Base-by-base conservation (phyloP, 192 early-diverging fungal species). In the Entomortierella parvispora region DNA sequence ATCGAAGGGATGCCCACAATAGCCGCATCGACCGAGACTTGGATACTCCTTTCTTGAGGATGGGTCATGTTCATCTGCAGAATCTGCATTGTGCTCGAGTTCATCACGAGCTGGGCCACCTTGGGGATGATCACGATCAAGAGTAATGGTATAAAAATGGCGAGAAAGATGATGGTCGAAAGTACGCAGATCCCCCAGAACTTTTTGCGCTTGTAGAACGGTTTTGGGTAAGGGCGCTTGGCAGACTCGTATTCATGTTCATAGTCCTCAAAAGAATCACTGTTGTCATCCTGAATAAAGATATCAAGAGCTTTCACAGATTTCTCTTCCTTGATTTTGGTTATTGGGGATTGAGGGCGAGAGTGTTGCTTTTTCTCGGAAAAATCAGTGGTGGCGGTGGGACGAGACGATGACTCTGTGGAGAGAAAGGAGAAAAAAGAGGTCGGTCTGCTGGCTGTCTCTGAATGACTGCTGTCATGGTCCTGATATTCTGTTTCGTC, bases 71-170 rank as follows among this genome's bases (percentile, higher is more conserved):
- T 66, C 54, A 82, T 75, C 6, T 52, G 49, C 0, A 62, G 17
- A 17, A 86, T 71, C 1, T 52, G 31, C 55, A 86, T 79, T 8
- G 62, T 59, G 17, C 82, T 66, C 17, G 75, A 31, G 58, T 87
- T 83, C 58, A 86, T 80, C 29, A 74, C 63, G 15, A 51, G 60
- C 64, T 87, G 83, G 15, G 81, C 78, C 49, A 87, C 71, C 48
- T 71, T 79, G 14, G 86, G 86, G 57, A 87, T 69, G 43, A 80
- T 65, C 20, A 86, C 82, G 17, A 88, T 79, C 45, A 87, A 37
- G 8, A 86, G 54, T 6, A 88, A 33, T 20, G 78, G 81, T 3
- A 88, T 62, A 34, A 87, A 61, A 23, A 83, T 79, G 53, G 71
- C 70, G 2, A 81, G 25, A 2, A 82, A 42, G 18, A 88, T 31